Base-by-base conservation (phyloP, 495 filamentous ascomycete genomes). In the Daldinia concentrica region DNA sequence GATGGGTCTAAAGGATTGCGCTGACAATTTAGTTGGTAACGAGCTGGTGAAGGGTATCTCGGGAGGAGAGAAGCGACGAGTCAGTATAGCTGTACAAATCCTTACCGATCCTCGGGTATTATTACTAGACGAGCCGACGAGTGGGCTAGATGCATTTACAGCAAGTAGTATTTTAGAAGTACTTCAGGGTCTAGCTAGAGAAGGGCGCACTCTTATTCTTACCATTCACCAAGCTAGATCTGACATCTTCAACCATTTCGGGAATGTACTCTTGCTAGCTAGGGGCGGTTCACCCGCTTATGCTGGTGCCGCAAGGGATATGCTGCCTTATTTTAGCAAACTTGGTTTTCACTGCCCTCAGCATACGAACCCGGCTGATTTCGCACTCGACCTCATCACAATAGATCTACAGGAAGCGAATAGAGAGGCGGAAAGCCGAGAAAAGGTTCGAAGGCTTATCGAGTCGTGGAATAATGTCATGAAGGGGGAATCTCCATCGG, bases 171-270 rank as follows among this genome's bases (percentile, higher is more conserved):
- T 93, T 48, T 86, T 93, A 58, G 87, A 90, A 67, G 90, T 93
- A 7, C 81, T 93, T 6, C 83, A 86, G 36, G 86, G 85, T 3
- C 77, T 93, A 9, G 90, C 91, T 7, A 84, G 86, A n/a, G 90
- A 93, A 79, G 91, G 91, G 14, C 85, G 91, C 15, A 93, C 90
- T 0, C 62, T 93, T 4, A 86, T 93, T 37, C 84, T 91, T 19
- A 92, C 90, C 0, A 90, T 93, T 26, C 91, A 93, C 66, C 91
- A 93, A 78, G 86, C 90, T 6, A 87, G 91, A 41, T 90, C 89
- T 0, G 90, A 93, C 69, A 80, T 93, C 3, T 93, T 93, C 74
- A 77, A 83, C 14, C 83, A 89, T 54, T 93, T 93, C 75, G 88
- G 89, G 4, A 90, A 89, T 63, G 79, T 93, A 0, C 81, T 93